Evolutionary conservation across 177 flowering plant genomes (phyloP), one percentile per base, ranked within the genome.

Genomic region (Telopea speciosissima): DNA sequence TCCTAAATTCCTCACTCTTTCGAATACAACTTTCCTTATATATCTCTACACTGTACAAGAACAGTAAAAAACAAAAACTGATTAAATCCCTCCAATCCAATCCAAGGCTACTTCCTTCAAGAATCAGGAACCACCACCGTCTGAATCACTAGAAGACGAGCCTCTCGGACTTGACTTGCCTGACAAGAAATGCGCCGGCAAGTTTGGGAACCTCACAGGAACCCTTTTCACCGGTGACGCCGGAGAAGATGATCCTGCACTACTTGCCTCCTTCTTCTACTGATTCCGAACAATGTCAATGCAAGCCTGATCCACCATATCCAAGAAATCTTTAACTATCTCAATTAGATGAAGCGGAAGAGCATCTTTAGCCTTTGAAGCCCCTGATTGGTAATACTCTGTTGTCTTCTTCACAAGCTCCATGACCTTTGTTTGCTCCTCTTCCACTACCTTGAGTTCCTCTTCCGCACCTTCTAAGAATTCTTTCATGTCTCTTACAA

Each of bases 331-430:
- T 65, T 82, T 87, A 28, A 93, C 87, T n/a, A 87, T 82, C 13
- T 73, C 81, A 70, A 93, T 91, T 68, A 93, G 56, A n/a, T 88
- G 92, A 67, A 93, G 79, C 3, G 80, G 84, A 22, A 76, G 58
- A 22, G 69, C 68, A 26, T 44, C 71, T 72, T 70, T 81, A 22
- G 76, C 85, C 42, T 79, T 79, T 1, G 80, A 68, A 36, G 79
- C 80, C 58, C 89, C 90, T 17, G 94, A 80, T 74, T 92, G 97
- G 67, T 92, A 95, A 69, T 91, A 93, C 24, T 88, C 87, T 36
- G 85, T 84, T 33, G 97, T 93, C 73, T 72, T 85, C 82, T 76
- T 84, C 75, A 91, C 92, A 28, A 85, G 66, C 72, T 86, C 90
- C 85, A 87, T 86, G 8, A 89, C 90, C 63, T 81, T 84, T 26